These are phyloP conservation scores for Lactarius deliciosus DNA, from an alignment of 768 basidiomycete species.

Conservation along the genomic window DNA sequence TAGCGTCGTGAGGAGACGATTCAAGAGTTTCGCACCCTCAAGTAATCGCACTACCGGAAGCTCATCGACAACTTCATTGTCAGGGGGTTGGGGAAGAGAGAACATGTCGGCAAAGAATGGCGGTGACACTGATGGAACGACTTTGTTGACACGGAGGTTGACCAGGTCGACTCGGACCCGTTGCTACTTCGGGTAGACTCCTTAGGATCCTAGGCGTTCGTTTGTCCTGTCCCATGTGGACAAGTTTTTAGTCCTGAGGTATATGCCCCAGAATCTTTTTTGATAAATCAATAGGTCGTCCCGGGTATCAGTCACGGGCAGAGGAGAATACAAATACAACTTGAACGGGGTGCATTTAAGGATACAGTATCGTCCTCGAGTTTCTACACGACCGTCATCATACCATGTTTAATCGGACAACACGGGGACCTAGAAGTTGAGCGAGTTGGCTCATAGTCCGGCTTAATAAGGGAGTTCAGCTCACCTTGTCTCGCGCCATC, in stretches of 20 bases:
- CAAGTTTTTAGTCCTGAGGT: too few species aligned
- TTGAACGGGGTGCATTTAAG: not conserved
- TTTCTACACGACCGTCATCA: not conserved
- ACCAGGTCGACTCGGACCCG: too few species aligned
- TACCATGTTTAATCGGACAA: not conserved
- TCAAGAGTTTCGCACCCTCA: conserved; percentile 12
- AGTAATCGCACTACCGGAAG: conserved; percentile 16
- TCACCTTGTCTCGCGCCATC: conserved; percentile 11
- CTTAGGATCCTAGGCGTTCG: too few species aligned
- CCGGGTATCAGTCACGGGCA: too few species aligned
- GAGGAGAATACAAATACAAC: not conserved
- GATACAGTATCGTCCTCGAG: not conserved
- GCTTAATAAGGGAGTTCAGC: not conserved
- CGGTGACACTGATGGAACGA: conserved; percentile 34
- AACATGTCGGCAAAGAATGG: conserved; percentile 37
- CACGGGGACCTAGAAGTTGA: not conserved
- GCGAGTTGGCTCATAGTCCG: not conserved
- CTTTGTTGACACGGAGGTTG: too few species aligned
- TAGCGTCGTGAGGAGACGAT: conserved; percentile 10
- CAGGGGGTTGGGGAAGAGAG: too few species aligned
- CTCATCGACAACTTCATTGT: conserved; percentile 7
- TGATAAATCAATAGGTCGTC: too few species aligned
- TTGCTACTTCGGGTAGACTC: too few species aligned
- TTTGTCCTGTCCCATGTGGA: too few species aligned
- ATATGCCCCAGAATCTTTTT: too few species aligned